phyloP scores from a whole-genome alignment of 495 filamentous ascomycete genomes.

The Cercophora scortea region DNA sequence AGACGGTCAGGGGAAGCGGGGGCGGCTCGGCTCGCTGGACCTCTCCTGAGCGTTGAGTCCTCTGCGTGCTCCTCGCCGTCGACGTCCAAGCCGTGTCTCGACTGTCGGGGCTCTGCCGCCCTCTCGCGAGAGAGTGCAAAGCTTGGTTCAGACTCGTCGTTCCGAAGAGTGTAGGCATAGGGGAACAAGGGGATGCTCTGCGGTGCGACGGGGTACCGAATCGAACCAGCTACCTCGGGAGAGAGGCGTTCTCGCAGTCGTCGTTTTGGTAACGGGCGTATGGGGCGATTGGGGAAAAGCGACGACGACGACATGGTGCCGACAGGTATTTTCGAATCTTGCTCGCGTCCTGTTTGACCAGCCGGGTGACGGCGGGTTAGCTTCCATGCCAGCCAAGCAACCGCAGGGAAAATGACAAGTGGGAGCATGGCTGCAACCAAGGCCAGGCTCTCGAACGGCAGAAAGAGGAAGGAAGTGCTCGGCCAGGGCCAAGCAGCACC shows the following conservation, averaged over 20 bases:
- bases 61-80: slow-evolving; percentile 31
- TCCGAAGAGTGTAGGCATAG: slow-evolving; percentile 51
- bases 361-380: slow-evolving; percentile 9
- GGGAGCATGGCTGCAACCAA: slow-evolving; percentile 1
- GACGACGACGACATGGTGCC: slow-evolving; percentile 70
- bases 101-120: slow-evolving; percentile 18
- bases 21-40: slow-evolving; percentile 15
- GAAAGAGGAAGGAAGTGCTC: slow-evolving; percentile 1
- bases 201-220: slow-evolving; percentile 70
- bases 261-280: slow-evolving; percentile 86
- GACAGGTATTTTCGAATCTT: slow-evolving; percentile 46
- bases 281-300: slow-evolving; percentile 78
- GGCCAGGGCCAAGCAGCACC: background rate
- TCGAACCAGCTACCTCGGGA: slow-evolving; percentile 71
- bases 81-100: slow-evolving; percentile 20
- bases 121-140: slow-evolving; percentile 10
- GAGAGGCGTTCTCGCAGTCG: slow-evolving; percentile 78
- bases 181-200: slow-evolving; percentile 65
- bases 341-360: slow-evolving; percentile 10
- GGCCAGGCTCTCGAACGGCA: background rate
- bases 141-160: slow-evolving; percentile 22
- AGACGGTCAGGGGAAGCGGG: slow-evolving; percentile 18
- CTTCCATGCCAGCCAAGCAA: slow-evolving; percentile 5
- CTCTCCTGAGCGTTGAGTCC: slow-evolving; percentile 1
- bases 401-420: background rate